Evolutionary conservation across 208 protist species (phyloP), one percentile per base, ranked within the genome.

Genomic region (Wallacemonas collosoma): DNA sequence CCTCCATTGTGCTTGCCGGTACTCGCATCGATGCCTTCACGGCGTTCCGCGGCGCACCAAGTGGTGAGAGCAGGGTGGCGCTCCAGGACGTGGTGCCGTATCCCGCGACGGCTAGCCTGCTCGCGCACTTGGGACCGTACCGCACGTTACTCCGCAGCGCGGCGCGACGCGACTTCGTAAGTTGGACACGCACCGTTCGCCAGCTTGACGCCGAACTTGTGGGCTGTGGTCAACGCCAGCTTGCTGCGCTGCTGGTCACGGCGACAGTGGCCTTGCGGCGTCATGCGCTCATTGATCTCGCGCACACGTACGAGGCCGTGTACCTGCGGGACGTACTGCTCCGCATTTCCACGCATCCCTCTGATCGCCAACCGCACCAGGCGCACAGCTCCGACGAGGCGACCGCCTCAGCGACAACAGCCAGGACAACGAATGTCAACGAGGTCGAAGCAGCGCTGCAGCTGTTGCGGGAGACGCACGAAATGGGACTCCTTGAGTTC

Each of bases 211-310:
- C 14, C 56, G 3, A 2, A 69, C 11, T 35, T 58, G 8, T 63
- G 73, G 15, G 56, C 61, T 7, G 48, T 44, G 11, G 77, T 51
- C 11, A 15, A 14, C 11, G 47, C 47, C 47, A 76, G 35, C 54
- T 26, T 26, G 26, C 26, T 26, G 26, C 71, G 64, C 72, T 76
- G 1, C 17, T 68, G 50, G 35, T 35, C 41, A 7, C 74, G 9
- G 79, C 75, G 14, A 61, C 41, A 56, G 39, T n/a, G n/a, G 64
- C 69, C 3, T 65, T 88, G 65, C 66, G 70, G 9, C 76, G 71
- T 4, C 81, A 87, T 76, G 69, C 86, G 0, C 40, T 89, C 26
- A 55, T 79, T 1, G 81, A 87, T 48, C 26, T 81, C 40, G 81
- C 83, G 41, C 79, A 72, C 62, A 43, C 81, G 40, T 78, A 81